phyloP scores from a whole-genome alignment of 2,329 filamentous ascomycete genomes.

The Elsinoe australis region DNA sequence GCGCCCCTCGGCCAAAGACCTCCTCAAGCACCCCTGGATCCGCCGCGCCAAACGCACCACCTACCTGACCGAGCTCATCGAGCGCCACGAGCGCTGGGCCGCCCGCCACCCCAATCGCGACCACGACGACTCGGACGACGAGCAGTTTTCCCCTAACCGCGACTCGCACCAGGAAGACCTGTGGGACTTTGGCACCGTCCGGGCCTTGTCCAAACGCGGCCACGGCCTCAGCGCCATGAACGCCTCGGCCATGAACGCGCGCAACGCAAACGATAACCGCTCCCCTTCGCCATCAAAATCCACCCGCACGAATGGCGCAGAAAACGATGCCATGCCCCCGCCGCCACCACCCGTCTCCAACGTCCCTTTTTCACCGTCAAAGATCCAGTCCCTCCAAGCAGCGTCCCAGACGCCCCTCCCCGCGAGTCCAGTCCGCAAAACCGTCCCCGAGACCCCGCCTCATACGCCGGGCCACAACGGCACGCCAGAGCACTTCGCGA shows the following conservation, averaged over 20 bases:
- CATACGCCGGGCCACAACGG: conserved; percentile 26
- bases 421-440: conserved; percentile 39
- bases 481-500: conserved; percentile 22
- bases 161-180: conserved; percentile 69
- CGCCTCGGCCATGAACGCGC: conserved; percentile 70
- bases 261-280: conserved; percentile 46
- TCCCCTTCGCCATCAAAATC: conserved; percentile 27
- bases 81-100: conserved; percentile 80
- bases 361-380: conserved; percentile 36
- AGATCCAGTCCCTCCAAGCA: conserved; percentile 17
- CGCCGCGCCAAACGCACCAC: conserved; percentile 87
- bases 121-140: conserved; percentile 55
- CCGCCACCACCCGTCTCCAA: conserved; percentile 27
- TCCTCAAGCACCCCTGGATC: conserved; percentile 85
- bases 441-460: conserved; percentile 32
- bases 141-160: conserved; percentile 38
- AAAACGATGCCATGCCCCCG: conserved; percentile 26
- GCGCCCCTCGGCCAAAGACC: conserved; percentile 74
- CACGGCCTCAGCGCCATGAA: conserved; percentile 65
- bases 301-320: conserved; percentile 17
- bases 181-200: conserved; percentile 97
- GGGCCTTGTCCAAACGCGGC: conserved; percentile 64
- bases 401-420: conserved; percentile 41
- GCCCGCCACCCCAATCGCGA: conserved; percentile 67
- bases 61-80: conserved; percentile 94